Percentiles rank a stretch among this genome's conserved stretches.
phyloP scores from a whole-genome alignment of 2,329 filamentous ascomycete genomes.

The Pseudogymnoascus sp. region DNA sequence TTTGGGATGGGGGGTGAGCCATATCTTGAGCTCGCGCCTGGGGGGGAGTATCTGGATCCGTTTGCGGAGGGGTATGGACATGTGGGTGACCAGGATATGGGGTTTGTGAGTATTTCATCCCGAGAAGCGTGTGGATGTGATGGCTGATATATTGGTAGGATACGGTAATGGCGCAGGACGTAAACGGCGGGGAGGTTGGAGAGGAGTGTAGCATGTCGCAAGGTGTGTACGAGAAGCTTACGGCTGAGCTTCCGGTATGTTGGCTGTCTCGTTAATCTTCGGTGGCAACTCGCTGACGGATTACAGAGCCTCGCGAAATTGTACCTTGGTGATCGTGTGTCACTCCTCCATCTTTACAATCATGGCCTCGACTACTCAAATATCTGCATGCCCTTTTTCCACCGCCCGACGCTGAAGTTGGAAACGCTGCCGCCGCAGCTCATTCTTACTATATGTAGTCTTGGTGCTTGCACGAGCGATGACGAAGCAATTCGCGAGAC shows the following conservation, averaged over 20 bases:
- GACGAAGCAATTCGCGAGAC: conserved; percentile 1
- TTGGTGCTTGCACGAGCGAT: conserved; percentile 17
- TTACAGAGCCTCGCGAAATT: background rate
- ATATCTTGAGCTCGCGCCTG: background rate
- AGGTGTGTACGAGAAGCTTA: background rate
- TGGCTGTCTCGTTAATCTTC: background rate
- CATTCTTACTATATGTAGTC: conserved; percentile 18
- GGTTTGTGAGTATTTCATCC: background rate
- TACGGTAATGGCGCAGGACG: background rate
- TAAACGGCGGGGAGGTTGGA: background rate
- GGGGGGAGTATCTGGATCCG: conserved; percentile 3
- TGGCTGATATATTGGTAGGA: background rate
- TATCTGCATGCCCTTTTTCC: conserved; percentile 20
- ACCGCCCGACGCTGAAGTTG: conserved; percentile 19
- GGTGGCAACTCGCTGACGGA: background rate
- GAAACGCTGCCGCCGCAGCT: conserved; percentile 13
- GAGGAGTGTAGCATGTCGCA: conserved; percentile 4
- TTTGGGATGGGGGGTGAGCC: background rate
- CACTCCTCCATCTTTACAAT: conserved; percentile 5
- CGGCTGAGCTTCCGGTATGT: conserved; percentile 7
- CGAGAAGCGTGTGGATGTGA: background rate
- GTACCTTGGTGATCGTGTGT: background rate
- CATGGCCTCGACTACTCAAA: conserved; percentile 20
- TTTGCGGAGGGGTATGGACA: background rate
- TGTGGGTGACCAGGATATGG: conserved; percentile 3